Evolutionary conservation across 2,329 filamentous ascomycete genomes (phyloP).

Genomic region (Pseudocercospora musae): DNA sequence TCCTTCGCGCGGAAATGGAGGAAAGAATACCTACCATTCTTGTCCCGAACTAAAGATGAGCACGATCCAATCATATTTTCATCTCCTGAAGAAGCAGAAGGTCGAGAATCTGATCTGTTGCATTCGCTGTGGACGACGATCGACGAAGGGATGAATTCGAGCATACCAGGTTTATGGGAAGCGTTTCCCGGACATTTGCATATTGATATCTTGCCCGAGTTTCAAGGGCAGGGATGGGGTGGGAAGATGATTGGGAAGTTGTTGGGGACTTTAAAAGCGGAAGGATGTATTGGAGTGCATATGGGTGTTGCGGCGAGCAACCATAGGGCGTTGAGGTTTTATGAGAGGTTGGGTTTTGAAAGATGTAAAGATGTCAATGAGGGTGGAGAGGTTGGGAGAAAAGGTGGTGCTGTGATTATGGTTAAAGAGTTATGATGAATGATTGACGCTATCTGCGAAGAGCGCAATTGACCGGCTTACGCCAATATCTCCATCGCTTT

Average conservation of each 20-base stretch:
- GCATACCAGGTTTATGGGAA: slow-evolving; percentile 22
- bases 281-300: slow-evolving; percentile 35
- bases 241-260: slow-evolving; percentile 30
- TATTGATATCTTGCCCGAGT: slow-evolving; percentile 37
- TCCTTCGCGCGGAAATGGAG: slow-evolving; percentile 31
- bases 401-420: background rate
- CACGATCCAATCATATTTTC: background rate
- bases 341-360: slow-evolving; percentile 5
- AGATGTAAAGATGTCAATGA: background rate
- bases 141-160: slow-evolving; percentile 19
- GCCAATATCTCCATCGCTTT: too few relatives aligned
- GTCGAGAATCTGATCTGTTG: slow-evolving; percentile 1
- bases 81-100: background rate
- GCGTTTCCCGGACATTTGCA: slow-evolving; percentile 39
- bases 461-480: too few relatives aligned
- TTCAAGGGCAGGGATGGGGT: slow-evolving; percentile 36
- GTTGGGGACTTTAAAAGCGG: slow-evolving; percentile 23
- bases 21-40: slow-evolving; percentile 27
- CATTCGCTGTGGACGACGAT: slow-evolving; percentile 11
- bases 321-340: slow-evolving; percentile 24
- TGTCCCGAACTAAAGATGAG: slow-evolving; percentile 11
- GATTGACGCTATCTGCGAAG: background rate
- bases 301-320: slow-evolving; percentile 38
- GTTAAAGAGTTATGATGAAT: background rate
- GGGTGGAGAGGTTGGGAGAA: background rate